Base-by-base conservation (phyloP, 176 grass and related monocot genomes). In the Guadua angustifolia region DNA sequence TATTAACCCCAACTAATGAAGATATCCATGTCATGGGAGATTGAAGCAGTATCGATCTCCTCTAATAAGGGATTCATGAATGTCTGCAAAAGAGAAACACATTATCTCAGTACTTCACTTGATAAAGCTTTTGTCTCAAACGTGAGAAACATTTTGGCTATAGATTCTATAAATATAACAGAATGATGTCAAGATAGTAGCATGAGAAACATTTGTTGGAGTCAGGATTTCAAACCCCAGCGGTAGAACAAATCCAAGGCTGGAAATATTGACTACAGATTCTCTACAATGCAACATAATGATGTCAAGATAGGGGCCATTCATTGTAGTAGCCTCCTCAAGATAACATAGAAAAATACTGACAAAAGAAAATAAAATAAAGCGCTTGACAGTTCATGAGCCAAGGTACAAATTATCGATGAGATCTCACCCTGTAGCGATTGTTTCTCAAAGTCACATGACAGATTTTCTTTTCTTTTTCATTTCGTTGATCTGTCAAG, bases 71-170 rank as follows among this genome's bases (percentile, higher is more conserved):
- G n/a, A 49, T 86, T 83, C 50, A 69, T 52, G 49, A 58, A 86
- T 68, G 79, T 90, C 84, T 90, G 79, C 84, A 87, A 67, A 46
- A 74, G 39, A 73, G 68, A 53, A 46, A 22, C 12, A 50, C 4
- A 16, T 45, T 24, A 40, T 74, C 7, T 39, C 66, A 21, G 66
- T 33, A 66, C 58, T 39, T 66, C 9, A 59, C 40, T n/a, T 76
- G 9, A 49, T 21, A 33, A 77, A 77, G 70, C 8, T 33, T 33
- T 84, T 38, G 40, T 59, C 24, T 59, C 24, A 22, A 68, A 43
- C 65, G 67, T 15, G 6, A 53, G 35, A 29, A 79, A 16, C 16
- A 47, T 47, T 56, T 45, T 15, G 52, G 24, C 35, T 4, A 80
- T 15, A 83, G 10, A 14, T 79, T 45, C 19, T 18, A 15, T 19